Evolutionary conservation across 805 yeast species (phyloP).

Genomic region (Teunomyces kruisii): DNA sequence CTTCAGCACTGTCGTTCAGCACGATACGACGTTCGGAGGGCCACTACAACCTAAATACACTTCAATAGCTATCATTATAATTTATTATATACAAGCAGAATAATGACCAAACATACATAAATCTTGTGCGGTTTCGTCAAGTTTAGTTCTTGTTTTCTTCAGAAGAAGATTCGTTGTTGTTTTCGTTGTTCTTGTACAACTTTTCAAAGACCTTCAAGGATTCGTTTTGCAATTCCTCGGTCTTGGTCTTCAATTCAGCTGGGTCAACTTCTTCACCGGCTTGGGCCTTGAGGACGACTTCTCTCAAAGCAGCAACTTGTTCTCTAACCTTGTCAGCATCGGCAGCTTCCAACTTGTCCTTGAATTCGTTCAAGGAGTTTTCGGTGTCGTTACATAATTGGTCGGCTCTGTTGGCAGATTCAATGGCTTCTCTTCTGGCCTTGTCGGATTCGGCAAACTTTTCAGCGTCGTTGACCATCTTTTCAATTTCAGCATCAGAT

Average conservation of each 20-base stretch:
- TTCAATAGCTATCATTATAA: constrained; percentile 5
- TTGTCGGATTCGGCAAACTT: constrained; percentile 84
- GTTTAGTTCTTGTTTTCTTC: constrained; percentile 28
- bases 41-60: constrained; percentile 6
- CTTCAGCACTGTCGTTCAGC: constrained; percentile 5
- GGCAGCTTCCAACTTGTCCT: constrained; percentile 46
- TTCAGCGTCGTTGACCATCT: constrained; percentile 90
- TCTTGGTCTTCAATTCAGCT: constrained; percentile 65
- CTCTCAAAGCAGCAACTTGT: constrained; percentile 60
- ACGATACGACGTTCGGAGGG: constrained; percentile 8
- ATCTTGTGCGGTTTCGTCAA: not conserved
- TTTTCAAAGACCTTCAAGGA: constrained; percentile 77
- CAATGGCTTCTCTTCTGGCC: constrained; percentile 81
- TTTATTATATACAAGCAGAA: constrained; percentile 11
- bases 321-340: constrained; percentile 50
- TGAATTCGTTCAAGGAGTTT: constrained; percentile 47
- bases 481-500: constrained; percentile 85
- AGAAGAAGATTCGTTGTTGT: constrained; percentile 21
- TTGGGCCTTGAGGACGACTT: constrained; percentile 63
- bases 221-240: constrained; percentile 72
- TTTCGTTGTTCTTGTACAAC: constrained; percentile 36
- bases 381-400: constrained; percentile 61
- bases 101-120: not conserved
- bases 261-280: constrained; percentile 62
- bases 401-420: constrained; percentile 82